A percentile compares a stretch with the other conserved stretches of the same genome.
Conservation (phyloP, 176 grass and related monocot species). For the Thinopyrum elongatum region DNA sequence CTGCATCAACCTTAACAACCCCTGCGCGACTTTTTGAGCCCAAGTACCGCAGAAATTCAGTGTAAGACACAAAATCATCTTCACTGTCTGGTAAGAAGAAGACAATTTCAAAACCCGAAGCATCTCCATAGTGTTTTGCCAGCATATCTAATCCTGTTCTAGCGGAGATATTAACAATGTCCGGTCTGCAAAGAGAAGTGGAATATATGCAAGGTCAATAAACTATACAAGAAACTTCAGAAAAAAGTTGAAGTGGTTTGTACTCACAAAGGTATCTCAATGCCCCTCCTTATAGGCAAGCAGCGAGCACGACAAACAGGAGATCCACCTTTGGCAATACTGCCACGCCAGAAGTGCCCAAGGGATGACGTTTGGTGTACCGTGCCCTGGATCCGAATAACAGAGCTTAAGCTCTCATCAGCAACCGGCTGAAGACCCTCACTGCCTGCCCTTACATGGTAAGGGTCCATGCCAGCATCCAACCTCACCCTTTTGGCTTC, state of each 20-base stretch:
- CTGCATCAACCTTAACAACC: slow-evolving; percentile 85
- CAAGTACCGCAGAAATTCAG: slow-evolving; percentile 84
- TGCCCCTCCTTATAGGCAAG: slow-evolving; percentile 69
- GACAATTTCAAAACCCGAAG: slow-evolving; percentile 71
- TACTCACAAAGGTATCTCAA: slow-evolving; percentile 75
- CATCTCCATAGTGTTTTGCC: slow-evolving; percentile 67
- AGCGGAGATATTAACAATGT: slow-evolving; percentile 75
- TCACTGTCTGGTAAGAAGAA: slow-evolving; percentile 91
- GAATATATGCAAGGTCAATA: slow-evolving; percentile 22
- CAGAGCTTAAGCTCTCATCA: slow-evolving; percentile 37
- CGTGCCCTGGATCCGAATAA: slow-evolving; percentile 49
- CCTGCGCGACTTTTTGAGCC: slow-evolving; percentile 82
- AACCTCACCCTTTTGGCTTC: slow-evolving; percentile 60
- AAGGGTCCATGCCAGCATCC: slow-evolving; percentile 27
- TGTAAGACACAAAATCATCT: slow-evolving; percentile 93
- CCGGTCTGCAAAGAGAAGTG: slow-evolving; percentile 53
- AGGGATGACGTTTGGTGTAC: slow-evolving; percentile 42
- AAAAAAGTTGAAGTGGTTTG: neutral
- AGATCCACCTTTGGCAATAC: slow-evolving; percentile 81
- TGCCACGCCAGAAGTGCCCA: slow-evolving; percentile 66
- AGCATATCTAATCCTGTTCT: slow-evolving; percentile 92
- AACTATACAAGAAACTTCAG: slow-evolving; percentile 21
- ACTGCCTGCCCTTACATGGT: slow-evolving; percentile 39
- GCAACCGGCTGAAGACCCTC: slow-evolving; percentile 19
- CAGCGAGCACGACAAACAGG: slow-evolving; percentile 89